Base-by-base conservation (phyloP, 2,329 filamentous ascomycete species). In the Corniculantispora saksenae region DNA sequence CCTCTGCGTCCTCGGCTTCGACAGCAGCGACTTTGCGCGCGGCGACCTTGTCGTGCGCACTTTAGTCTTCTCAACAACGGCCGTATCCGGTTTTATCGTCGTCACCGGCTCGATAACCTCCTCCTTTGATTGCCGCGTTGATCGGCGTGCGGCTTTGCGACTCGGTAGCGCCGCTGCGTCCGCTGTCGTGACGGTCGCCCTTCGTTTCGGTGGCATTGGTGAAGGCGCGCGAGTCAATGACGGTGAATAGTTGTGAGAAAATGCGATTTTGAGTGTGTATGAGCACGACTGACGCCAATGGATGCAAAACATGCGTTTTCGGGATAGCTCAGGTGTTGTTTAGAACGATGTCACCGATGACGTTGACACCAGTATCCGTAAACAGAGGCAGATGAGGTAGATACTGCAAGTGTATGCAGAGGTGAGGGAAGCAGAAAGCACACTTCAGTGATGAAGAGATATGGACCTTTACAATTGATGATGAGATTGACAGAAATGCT, bases 121-220 rank as follows among this genome's bases (percentile, higher is more conserved):
- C 15, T 45, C 50, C 19, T 62, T 48, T 13, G n/a, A 6, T 23
- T 47, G 27, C 10, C 40, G 50, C 13, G 50, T 55, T 32, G 50
- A 54, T 32, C 40, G 60, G 19, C 60, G 50, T 23, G 60, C 48
- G 25, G 47, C 23, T n/a, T 62, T 62, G 38, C 60, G 60, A 25
- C 50, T 50, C 51, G 50, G 3, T 15, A 35, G 21, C 5, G 29
- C 29, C 1, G 21, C 21, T 19, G 13, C 32, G 4, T 23, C 50
- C 50, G 17, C 17, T 35, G 45, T 62, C 4, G 29, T 40, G 38
- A 19, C 38, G n/a, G 38, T 13, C 25, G 50, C 29, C n/a, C 54
- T 62, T 38, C 60, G 50, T 38, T 62, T 62, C 27, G 38, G 60
- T 8, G 60, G 48, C 60, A 62, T 62, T 13, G 35, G 19, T 10